Conservation (phyloP, 345 rosid genomes). For the thale cress (Arabidopsis thaliana) region TAIR10.1 NC_003076.8:6951001-6951500, state of each 20-base stretch:
- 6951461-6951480: slow-evolving; percentile 89
- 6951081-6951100: slow-evolving; percentile 91
- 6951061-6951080: slow-evolving; percentile 90
- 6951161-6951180: not conserved
- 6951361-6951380: slow-evolving; percentile 93
- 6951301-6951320: slow-evolving; percentile 69
- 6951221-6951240: slow-evolving; percentile 75
- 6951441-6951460: slow-evolving; percentile 88
- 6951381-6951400: slow-evolving; percentile 90
- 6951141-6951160: slow-evolving; percentile 1
- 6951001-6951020: slow-evolving; percentile 98
- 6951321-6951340: slow-evolving; percentile 62
- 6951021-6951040: slow-evolving; percentile 92
- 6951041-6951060: slow-evolving; percentile 97
- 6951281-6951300: slow-evolving; percentile 86
- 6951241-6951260: slow-evolving; percentile 79
- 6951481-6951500: slow-evolving; percentile 83
- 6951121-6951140: not conserved
- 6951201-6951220: slow-evolving; percentile 77
- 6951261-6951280: slow-evolving; percentile 70
- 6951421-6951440: slow-evolving; percentile 86
- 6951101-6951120: slow-evolving; percentile 71
- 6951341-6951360: slow-evolving; percentile 77
- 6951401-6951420: slow-evolving; percentile 90
- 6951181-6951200: slow-evolving; percentile 75